Evolutionary conservation across 257 asterid species (phyloP).

Genomic region (Salvia rosmarinus): DNA sequence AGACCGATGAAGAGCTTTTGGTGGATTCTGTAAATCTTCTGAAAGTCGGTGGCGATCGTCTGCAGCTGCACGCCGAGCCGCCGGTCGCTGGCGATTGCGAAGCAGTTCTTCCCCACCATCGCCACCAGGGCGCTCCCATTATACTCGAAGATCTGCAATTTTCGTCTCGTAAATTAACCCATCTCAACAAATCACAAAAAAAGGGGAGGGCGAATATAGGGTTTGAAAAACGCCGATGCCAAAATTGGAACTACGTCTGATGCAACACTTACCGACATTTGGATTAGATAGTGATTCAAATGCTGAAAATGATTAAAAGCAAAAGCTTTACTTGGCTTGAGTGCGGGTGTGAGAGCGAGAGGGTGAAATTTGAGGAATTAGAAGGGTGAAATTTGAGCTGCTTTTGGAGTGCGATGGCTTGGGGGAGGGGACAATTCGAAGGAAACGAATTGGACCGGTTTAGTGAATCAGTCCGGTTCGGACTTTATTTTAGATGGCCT

Average conservation of each 20-base stretch:
- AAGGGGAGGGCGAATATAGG: slow-evolving; percentile 9
- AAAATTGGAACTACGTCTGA: background rate
- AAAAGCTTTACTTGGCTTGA: background rate
- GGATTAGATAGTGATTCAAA: slow-evolving; percentile 9
- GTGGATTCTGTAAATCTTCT: slow-evolving; percentile 76
- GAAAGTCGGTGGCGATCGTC: slow-evolving; percentile 87
- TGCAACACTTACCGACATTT: slow-evolving; percentile 59
- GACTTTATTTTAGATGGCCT: too few relatives aligned
- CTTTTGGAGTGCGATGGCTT: slow-evolving; percentile 28
- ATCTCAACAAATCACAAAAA: background rate
- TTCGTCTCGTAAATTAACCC: background rate
- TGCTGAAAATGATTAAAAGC: slow-evolving; percentile 25
- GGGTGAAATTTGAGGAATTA: background rate
- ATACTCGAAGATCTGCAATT: slow-evolving; percentile 87
- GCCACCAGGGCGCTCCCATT: slow-evolving; percentile 98
- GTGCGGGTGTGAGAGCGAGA: background rate
- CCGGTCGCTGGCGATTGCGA: slow-evolving; percentile 93
- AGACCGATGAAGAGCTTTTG: slow-evolving; percentile 86
- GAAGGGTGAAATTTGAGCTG: background rate
- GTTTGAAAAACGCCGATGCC: slow-evolving; percentile 14
- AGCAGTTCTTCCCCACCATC: slow-evolving; percentile 95
- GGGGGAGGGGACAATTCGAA: slow-evolving; percentile 36
- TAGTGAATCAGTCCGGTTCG: slow-evolving; percentile 1
- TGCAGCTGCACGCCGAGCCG: slow-evolving; percentile 92
- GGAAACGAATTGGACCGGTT: slow-evolving; percentile 18